These are phyloP conservation scores for Alternaria postmessia DNA, from an alignment of 2,329 filamentous ascomycete species.

Conservation along the genomic window DNA sequence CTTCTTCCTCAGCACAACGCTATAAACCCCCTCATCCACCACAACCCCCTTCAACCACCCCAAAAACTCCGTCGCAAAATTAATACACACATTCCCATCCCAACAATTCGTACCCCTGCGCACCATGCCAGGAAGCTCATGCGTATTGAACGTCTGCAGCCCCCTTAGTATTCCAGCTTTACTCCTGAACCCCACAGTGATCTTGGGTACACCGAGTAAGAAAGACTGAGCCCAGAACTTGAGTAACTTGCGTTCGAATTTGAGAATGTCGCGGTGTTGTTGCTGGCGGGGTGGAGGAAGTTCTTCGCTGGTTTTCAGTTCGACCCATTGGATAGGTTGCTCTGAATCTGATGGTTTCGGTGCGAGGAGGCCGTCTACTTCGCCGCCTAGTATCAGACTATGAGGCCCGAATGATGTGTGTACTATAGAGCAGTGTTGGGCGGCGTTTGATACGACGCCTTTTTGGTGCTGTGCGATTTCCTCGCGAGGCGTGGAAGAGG, in stretches of 20 bases:
- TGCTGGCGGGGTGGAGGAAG: conserved; percentile 57
- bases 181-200: conserved; percentile 88
- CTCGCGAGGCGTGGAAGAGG: conserved; percentile 79
- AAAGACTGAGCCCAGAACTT: conserved; percentile 99
- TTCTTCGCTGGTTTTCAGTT: conserved; percentile 88
- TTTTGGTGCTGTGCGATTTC: conserved; percentile 79
- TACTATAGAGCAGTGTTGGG: conserved; percentile 95
- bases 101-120: conserved; percentile 74
- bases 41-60: conserved; percentile 75
- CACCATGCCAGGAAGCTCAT: conserved; percentile 78
- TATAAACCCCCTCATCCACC: conserved; percentile 77
- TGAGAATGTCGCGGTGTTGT: conserved; percentile 71
- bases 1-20: conserved; percentile 72
- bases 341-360: conserved; percentile 28
- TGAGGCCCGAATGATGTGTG: conserved; percentile 83
- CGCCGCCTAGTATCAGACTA: conserved; percentile 82
- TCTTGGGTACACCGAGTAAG: conserved; percentile 87
- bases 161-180: conserved; percentile 74
- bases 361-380: conserved; percentile 78
- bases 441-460: conserved; percentile 82
- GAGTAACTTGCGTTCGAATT: conserved; percentile 88
- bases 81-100: conserved; percentile 94
- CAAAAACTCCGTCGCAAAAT: conserved; percentile 81
- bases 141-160: conserved; percentile 81
- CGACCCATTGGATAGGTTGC: conserved; percentile 81